Conservation (phyloP, 805 yeast species). For the Cyberlindnera sargentensis region DNA sequence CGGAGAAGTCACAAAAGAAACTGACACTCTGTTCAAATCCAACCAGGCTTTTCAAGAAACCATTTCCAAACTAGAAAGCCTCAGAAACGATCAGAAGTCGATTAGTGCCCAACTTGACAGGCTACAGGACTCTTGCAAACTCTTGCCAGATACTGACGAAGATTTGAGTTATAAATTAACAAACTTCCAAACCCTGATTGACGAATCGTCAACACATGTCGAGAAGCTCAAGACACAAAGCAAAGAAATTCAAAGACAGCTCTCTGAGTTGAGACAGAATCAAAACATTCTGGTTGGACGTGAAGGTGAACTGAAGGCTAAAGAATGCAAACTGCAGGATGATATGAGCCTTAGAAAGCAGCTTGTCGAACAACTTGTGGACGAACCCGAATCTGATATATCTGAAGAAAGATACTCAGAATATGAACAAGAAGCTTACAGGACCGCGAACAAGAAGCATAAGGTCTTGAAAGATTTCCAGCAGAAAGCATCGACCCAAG, state of each 20-base stretch:
- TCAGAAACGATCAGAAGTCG: conserved; percentile 40
- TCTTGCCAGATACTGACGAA: conserved; percentile 37
- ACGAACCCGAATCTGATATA: not conserved
- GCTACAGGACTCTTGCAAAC: conserved; percentile 38
- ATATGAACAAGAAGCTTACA: conserved; percentile 1
- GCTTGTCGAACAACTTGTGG: not conserved
- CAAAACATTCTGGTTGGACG: conserved; percentile 34
- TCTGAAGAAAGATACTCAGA: not conserved
- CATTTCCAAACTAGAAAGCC: conserved; percentile 53
- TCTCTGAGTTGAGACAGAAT: conserved; percentile 25
- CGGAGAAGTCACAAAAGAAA: conserved; percentile 44
- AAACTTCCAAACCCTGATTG: conserved; percentile 32
- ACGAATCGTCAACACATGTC: conserved; percentile 25
- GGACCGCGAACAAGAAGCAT: conserved; percentile 2
- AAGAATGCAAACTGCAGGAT: conserved; percentile 29
- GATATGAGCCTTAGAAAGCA: conserved; percentile 15
- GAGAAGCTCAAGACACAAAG: conserved; percentile 20
- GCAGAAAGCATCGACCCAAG: conserved; percentile 7
- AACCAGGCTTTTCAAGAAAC: conserved; percentile 78
- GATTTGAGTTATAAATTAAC: conserved; percentile 32
- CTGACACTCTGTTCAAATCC: conserved; percentile 59
- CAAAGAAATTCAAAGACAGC: conserved; percentile 15
- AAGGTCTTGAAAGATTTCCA: conserved; percentile 6
- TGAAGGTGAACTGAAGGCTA: conserved; percentile 51
- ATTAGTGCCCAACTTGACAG: conserved; percentile 45